Base-by-base conservation (phyloP, 805 yeast species). In the Teunomyces gatunensis region DNA sequence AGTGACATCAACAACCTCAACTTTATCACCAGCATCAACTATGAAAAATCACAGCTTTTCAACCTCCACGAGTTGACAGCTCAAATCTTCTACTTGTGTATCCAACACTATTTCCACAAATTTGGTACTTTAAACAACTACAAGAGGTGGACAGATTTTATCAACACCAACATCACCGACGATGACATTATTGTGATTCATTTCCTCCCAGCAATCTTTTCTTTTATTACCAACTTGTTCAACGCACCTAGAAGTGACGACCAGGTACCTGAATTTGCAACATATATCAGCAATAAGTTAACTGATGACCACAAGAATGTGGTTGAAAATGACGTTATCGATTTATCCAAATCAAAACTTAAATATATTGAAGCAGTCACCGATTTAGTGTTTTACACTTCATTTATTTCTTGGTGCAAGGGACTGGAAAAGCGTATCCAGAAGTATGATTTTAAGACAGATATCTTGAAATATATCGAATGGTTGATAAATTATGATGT, bases 21-120 rank as follows among this genome's bases (percentile, higher is more conserved):
- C 15, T 69, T 71, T 41, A 64, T 70, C 30, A 60, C 58, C 50
- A 59, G 68, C 17, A 63, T 85, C 30, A 73, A 72, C 32, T 83
- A 78, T 56, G 78, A 86, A 58, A 79, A 89, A 52, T 80, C 79
- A 47, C 81, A 81, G 52, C 69, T 88, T 25, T 75, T 81, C 45
- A 72, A 71, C 43, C 84, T 84, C 55, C 94, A 90, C 61, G 96
- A 89, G 56, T 59, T 75, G 1, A 65, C 91, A 46, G 84, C 91
- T 39, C 87, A 83, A 60, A 71, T 88, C 1, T 68, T 85, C 5
- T 79, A 63, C 54, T 84, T 85, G 2, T 62, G 80, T 39, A 68
- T 77, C 6, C 68, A 70, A 2, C 69, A 69, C 33, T 69, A 71
- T 34, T 49, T 60, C 21, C 55, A 67, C 1, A 53, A 63, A 33